A percentile compares a stretch with the other conserved stretches of the same genome.
Evolutionary conservation across 1,139 yeast species (phyloP).

Genomic region (Yamadazyma membranifaciens): DNA sequence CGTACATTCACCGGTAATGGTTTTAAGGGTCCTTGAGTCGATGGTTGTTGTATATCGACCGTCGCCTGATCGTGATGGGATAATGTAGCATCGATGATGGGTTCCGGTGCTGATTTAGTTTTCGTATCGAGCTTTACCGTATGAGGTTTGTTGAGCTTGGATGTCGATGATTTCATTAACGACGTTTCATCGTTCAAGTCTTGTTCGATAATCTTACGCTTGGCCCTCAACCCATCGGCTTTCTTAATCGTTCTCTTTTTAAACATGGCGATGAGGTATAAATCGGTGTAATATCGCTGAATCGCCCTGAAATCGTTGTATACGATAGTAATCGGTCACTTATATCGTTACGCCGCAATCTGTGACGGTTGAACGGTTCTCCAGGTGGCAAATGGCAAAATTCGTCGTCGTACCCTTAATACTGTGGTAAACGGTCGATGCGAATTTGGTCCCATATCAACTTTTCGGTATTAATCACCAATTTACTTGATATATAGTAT

Average conservation of each 20-base stretch:
- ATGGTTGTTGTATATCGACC: conserved; percentile 5
- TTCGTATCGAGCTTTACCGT: neutral
- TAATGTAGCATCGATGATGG: neutral
- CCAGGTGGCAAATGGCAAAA: no score
- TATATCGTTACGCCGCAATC: no score
- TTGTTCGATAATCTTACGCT: conserved; percentile 18
- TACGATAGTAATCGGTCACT: no score
- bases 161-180: neutral
- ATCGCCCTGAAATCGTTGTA: no score
- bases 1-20: conserved; percentile 53
- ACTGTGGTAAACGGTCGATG: no score
- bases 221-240: conserved; percentile 9
- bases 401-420: no score
- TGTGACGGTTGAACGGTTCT: no score
- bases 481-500: no score
- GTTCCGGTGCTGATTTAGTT: neutral
- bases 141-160: conserved; percentile 1
- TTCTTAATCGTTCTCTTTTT: conserved; percentile 31
- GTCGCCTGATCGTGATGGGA: conserved; percentile 9
- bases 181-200: conserved; percentile 2
- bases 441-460: no score
- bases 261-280: conserved; percentile 22
- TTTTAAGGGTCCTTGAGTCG: conserved; percentile 16
- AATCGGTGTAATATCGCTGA: no score
- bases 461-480: neutral